Base-by-base conservation (phyloP, 371 early-diverging fungal genomes). In the Fennellomyces sp. region DNA sequence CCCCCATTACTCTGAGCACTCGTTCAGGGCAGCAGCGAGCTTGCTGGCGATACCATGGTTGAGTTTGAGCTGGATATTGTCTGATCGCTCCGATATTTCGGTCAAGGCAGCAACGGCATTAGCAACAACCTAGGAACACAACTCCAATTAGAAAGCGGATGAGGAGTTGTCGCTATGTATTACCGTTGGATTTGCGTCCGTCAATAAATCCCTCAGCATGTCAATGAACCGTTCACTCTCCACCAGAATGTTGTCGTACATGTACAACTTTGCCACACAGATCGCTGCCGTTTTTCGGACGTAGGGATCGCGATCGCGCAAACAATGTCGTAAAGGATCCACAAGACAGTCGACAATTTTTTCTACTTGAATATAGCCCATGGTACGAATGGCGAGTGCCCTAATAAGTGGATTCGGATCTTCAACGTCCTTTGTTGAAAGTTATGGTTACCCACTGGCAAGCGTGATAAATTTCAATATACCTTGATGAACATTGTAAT, bases 401-500 rank as follows among this genome's bases (percentile, higher is more conserved):
- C 99, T 85, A 60, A 99, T 96, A 50, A 99, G 80, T 15, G 96
- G 96, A 64, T 95, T 96, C 42, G 85, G 76, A 66, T 96, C 95
- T 68, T 96, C 97, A 5, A 96, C 89, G 69, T 99, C 99, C 96
- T 96, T 58, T 25, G 35, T 28, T 27, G 13, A 19, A 12, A 36
- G 23, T 27, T 31, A 11, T 45, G 4, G 1, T 19, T 2, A 4
- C 35, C 27, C 42, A 13, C 5, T 5, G 38, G 31, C 13, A 2
- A 27, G 52, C 35, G 35, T 33, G 6, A 6, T 33, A 33, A 33
- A 33, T 33, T 6, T 33, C 3, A 23, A 11, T 12, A 2, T 76
- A 94, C 93, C 83, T 94, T 94, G 36, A 95, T 92, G 80, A 99
- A 98, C 31, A 97, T 96, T 66, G 96, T 97, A 25, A 99, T 93